phyloP scores from a whole-genome alignment of 208 protist species.

The Wallacemonas sp. region DNA sequence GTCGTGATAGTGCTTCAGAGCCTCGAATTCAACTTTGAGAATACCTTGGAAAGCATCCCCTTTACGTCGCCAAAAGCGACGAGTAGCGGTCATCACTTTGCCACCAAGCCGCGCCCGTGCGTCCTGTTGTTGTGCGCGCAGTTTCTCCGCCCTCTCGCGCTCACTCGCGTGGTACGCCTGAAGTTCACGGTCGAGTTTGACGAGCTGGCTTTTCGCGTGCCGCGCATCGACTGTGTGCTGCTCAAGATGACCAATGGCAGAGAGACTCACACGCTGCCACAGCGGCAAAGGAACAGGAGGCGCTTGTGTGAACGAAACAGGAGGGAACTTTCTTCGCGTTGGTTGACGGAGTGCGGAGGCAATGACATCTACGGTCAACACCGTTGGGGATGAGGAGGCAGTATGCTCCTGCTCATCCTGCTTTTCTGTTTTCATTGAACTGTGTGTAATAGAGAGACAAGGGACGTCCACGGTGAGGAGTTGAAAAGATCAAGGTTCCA shows the following conservation, averaged over 20 bases:
- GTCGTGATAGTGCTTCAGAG: constrained; percentile 61
- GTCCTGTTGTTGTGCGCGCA: constrained; percentile 57
- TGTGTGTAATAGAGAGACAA: background rate
- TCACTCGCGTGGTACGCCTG: constrained; percentile 47
- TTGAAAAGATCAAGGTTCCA: too few species aligned
- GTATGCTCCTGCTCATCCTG: background rate
- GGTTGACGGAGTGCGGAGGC: constrained; percentile 10
- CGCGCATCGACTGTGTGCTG: constrained; percentile 21
- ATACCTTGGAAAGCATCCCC: constrained; percentile 70
- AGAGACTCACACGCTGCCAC: constrained; percentile 68
- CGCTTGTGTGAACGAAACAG: constrained; percentile 42
- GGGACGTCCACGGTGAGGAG: too few species aligned
- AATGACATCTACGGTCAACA: background rate
- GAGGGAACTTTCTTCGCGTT: constrained; percentile 17
- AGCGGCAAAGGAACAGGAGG: constrained; percentile 46
- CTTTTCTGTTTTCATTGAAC: constrained; percentile 2
- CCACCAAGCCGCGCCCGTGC: constrained; percentile 45
- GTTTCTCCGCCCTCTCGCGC: constrained; percentile 41
- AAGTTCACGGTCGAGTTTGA: constrained; percentile 47
- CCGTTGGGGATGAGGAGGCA: background rate
- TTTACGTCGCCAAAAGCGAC: constrained; percentile 50
- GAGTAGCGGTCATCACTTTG: constrained; percentile 30
- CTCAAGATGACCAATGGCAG: constrained; percentile 33
- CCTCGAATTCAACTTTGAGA: constrained; percentile 69
- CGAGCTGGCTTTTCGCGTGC: constrained; percentile 15